These are phyloP conservation scores for Eutrema yunnanense DNA, from an alignment of 345 rosid genomes.

Conservation along the genomic window DNA sequence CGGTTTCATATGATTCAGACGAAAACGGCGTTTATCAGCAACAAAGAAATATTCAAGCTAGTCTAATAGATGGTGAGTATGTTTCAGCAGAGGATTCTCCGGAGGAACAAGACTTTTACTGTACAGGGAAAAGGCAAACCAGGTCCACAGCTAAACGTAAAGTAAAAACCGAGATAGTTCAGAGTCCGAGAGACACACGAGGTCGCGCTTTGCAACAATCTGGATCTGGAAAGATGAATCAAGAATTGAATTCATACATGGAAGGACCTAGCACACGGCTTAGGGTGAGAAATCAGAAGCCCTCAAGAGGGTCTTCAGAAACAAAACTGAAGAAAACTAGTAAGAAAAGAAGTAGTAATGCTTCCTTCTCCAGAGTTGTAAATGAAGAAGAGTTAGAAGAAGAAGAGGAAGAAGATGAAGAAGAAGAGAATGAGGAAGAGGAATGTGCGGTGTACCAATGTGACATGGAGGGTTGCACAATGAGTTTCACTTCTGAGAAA, in stretches of 20 bases:
- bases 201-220: constrained; percentile 7
- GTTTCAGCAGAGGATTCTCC: constrained; percentile 34
- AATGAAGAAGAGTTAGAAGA: constrained; percentile 42
- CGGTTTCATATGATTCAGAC: constrained; percentile 34
- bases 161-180: constrained; percentile 28
- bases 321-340: constrained; percentile 40
- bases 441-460: constrained; percentile 43
- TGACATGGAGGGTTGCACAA: constrained; percentile 86
- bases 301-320: constrained; percentile 35
- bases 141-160: constrained; percentile 29
- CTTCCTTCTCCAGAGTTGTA: constrained; percentile 30
- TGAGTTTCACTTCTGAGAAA: constrained; percentile 70
- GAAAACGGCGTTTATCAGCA: constrained; percentile 26
- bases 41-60: constrained; percentile 33
- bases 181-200: constrained; percentile 22
- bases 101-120: constrained; percentile 9
- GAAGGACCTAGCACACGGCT: constrained; percentile 81
- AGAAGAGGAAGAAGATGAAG: constrained; percentile 9
- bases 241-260: constrained; percentile 33
- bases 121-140: constrained; percentile 13
- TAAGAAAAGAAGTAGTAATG: constrained; percentile 43
- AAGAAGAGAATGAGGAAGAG: constrained; percentile 43
- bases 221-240: constrained; percentile 29
- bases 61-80: constrained; percentile 33
- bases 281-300: constrained; percentile 53